These are phyloP conservation scores for Staphylotrichum longicolle DNA, from an alignment of 495 filamentous ascomycete species.

Conservation along the genomic window DNA sequence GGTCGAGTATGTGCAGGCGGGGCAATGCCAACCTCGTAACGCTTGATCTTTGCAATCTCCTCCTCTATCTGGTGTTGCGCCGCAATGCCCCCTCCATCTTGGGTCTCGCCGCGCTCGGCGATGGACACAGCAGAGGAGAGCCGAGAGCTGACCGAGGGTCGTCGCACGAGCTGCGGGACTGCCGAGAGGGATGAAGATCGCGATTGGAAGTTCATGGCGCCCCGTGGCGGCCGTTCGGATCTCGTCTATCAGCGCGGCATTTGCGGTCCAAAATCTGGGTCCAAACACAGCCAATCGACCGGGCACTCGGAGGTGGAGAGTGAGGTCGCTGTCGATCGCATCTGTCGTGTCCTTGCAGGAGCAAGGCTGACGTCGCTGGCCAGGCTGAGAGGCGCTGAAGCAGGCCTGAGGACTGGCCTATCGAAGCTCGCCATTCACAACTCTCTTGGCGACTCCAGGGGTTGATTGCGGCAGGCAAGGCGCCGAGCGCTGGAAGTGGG, in stretches of 20 bases:
- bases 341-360: neutral
- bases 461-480: neutral
- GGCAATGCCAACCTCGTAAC: constrained; percentile 69
- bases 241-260: constrained; percentile 28
- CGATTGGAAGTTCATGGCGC: constrained; percentile 36
- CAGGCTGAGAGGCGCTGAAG: constrained; percentile 2
- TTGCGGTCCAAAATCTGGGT: neutral
- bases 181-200: constrained; percentile 55
- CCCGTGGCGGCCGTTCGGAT: constrained; percentile 26
- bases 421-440: constrained; percentile 4
- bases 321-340: neutral
- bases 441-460: constrained; percentile 5
- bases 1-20: neutral
- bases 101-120: constrained; percentile 57
- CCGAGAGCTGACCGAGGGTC: constrained; percentile 65
- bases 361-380: constrained; percentile 19
- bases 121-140: constrained; percentile 67
- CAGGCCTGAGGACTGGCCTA: neutral
- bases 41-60: constrained; percentile 95
- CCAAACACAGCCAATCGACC: too few relatives aligned
- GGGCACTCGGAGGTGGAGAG: neutral
- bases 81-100: constrained; percentile 38
- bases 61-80: constrained; percentile 72
- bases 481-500: too few relatives aligned
- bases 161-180: constrained; percentile 44